Base-by-base conservation (phyloP, 2,329 filamentous ascomycete genomes). In the Anthostomella pinea region DNA sequence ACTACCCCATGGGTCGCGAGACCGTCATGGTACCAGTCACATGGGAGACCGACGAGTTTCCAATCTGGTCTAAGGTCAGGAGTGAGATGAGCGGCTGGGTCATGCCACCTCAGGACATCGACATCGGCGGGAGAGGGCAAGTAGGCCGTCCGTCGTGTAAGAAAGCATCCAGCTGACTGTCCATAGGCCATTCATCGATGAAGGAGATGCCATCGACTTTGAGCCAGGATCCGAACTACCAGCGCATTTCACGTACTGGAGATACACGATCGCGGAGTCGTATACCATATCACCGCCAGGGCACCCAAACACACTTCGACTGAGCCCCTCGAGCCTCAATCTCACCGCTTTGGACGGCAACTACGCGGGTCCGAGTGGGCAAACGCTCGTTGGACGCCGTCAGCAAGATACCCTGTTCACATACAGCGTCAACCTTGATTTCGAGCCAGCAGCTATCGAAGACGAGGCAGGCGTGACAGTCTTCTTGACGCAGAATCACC, bases 401-500 rank as follows among this genome's bases (percentile, higher is more conserved):
- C 76, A 81, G 51, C 71, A 71, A 5, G 68, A 79, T 43, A 73
- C 74, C 0, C 56, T 76, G 1, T 79, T 79, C 52, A 68, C 60
- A 0, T 79, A 65, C 51, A 64, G 58, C 29, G 65, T 73, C 3
- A 62, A 72, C 37, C 33, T 79, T 0, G 56, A 62, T 6, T 77
- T 70, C 46, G 37, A 49, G 0, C 67, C 73, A 0, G 52, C 52
- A 0, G 40, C 40, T 0, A 29, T 52, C 1, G 64, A 66, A 1
- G 67, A 74, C 40, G 75, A 79, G 51, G 69, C 72, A 1, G 75
- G 75, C 1, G 58, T 78, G 4, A 69, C 68, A 0, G 60, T 68
- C 0, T 79, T 79, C 50, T 57, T 79, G 21, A 75, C 69, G 0
- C 67, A 77, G 51, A 67, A 70, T 43, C 69, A 77, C 40, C 73